Base-by-base conservation (phyloP, 192 early-diverging fungal genomes). In the Entomortierella lignicola region DNA sequence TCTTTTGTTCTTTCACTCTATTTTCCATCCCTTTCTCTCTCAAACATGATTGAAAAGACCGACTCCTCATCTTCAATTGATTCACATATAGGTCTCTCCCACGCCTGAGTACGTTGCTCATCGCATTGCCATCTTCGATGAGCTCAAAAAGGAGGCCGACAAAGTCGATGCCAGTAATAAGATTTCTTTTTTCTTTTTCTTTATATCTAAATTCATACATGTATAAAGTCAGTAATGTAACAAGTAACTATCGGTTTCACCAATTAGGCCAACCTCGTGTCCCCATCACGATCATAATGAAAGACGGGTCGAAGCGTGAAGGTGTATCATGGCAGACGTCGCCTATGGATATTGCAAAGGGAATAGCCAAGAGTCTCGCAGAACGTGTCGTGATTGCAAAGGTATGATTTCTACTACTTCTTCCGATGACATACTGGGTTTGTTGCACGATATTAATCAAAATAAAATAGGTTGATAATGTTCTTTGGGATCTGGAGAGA, bases 331-430 rank as follows among this genome's bases (percentile, higher is more conserved):
- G 93, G 92, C 95, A 99, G 72, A 97, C 98, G 54, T 94, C 93
- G 7, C 96, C 98, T 2, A 85, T 98, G 86, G 89, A 91, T n/a
- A 93, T 99, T 85, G 98, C 96, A 4, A 88, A 88, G 60, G 71
- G 80, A 13, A 92, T 98, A 74, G 86, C 91, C 63, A 99, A 97
- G 80, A 97, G 96, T 39, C 87, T 99, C n/a, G 85, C 91, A 34
- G 94, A 98, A 81, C 87, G 91, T 31, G 84, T 92, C 25, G 94
- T 98, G n/a, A 96, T 98, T 82, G 92, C 97, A 53, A 99, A 99
- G 89, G 94, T 92, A 31, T 12, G 34, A 10, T 37, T 37, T 10
- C 10, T 10, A 37, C n/a, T 4, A 10, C 10, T 37, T 4, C 34
- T 37, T 37, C 5, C 34, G 34, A 37, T n/a, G n/a, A n/a, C n/a